Conservation (phyloP, 257 asterid genomes). For the Thymus quinquecostatus region DNA sequence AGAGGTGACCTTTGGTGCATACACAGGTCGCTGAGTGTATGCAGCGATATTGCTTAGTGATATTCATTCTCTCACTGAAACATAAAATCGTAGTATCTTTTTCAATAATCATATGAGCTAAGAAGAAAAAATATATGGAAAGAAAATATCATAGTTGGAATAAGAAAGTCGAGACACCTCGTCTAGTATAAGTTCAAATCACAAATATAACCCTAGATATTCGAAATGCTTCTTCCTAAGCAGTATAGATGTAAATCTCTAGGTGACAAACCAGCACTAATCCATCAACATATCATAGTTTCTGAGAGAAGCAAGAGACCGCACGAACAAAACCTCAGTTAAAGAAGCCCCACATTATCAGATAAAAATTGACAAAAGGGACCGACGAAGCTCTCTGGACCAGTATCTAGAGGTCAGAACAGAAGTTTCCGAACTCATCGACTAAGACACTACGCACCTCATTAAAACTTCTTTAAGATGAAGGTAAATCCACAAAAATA, state of each 20-base stretch:
- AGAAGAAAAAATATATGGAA: neutral
- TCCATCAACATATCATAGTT: neutral
- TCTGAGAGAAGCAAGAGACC: slow-evolving; percentile 4
- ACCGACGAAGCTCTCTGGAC: slow-evolving; percentile 3
- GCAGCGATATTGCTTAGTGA: slow-evolving; percentile 87
- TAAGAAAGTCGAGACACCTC: neutral
- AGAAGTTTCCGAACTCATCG: slow-evolving; percentile 20
- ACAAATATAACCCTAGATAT: neutral
- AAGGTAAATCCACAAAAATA: slow-evolving; percentile 13
- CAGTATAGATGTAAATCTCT: slow-evolving; percentile 5
- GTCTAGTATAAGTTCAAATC: neutral
- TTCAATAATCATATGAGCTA: too few species aligned
- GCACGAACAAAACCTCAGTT: neutral
- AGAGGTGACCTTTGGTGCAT: slow-evolving; percentile 91
- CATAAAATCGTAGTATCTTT: too few species aligned
- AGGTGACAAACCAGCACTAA: slow-evolving; percentile 1
- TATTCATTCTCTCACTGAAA: slow-evolving; percentile 43
- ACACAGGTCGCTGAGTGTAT: slow-evolving; percentile 84
- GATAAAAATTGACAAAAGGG: neutral
- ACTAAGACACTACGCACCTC: slow-evolving; percentile 9
- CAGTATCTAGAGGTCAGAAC: neutral
- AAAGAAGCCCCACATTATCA: neutral
- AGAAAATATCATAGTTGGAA: neutral
- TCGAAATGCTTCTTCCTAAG: slow-evolving; percentile 6
- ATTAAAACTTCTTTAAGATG: neutral